phyloP scores from a whole-genome alignment of 1,284 basidiomycete genomes.

The Crepidotus sp. region DNA sequence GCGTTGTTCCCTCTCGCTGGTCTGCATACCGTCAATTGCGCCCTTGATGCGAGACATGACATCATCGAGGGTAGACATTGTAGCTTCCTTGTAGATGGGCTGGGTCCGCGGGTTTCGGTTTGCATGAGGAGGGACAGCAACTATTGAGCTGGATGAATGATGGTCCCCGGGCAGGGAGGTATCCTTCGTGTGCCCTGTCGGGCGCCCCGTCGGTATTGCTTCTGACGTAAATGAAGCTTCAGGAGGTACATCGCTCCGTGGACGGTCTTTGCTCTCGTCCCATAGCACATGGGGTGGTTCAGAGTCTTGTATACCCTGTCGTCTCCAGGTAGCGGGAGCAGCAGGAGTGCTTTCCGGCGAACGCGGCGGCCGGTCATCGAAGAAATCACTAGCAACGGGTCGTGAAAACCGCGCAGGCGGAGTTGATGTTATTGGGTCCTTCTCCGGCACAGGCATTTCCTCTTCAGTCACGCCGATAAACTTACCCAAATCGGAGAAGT shows the following conservation, averaged over 20 bases:
- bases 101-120: slow-evolving; percentile 27
- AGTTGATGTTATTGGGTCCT: slow-evolving; percentile 11
- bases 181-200: slow-evolving; percentile 1
- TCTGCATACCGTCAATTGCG: slow-evolving; percentile 67
- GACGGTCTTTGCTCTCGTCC: slow-evolving; percentile 11
- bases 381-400: slow-evolving; percentile 61
- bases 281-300: neutral
- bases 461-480: slow-evolving; percentile 41
- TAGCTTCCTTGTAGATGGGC: slow-evolving; percentile 49
- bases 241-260: slow-evolving; percentile 4
- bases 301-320: slow-evolving; percentile 23
- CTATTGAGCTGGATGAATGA: slow-evolving; percentile 2
- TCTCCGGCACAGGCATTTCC: slow-evolving; percentile 11
- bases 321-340: slow-evolving; percentile 36
- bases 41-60: slow-evolving; percentile 85
- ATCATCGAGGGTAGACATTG: slow-evolving; percentile 73
- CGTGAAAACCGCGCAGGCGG: slow-evolving; percentile 26
- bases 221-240: slow-evolving; percentile 11
- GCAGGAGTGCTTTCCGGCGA: slow-evolving; percentile 11
- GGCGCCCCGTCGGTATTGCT: too few relatives aligned
- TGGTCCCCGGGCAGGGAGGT: slow-evolving; percentile 1
- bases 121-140: slow-evolving; percentile 15
- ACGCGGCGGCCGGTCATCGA: slow-evolving; percentile 36
- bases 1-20: slow-evolving; percentile 28
- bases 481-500: slow-evolving; percentile 68